phyloP scores from a whole-genome alignment of 441 rosid species.

The Aleurites moluccanus region DNA sequence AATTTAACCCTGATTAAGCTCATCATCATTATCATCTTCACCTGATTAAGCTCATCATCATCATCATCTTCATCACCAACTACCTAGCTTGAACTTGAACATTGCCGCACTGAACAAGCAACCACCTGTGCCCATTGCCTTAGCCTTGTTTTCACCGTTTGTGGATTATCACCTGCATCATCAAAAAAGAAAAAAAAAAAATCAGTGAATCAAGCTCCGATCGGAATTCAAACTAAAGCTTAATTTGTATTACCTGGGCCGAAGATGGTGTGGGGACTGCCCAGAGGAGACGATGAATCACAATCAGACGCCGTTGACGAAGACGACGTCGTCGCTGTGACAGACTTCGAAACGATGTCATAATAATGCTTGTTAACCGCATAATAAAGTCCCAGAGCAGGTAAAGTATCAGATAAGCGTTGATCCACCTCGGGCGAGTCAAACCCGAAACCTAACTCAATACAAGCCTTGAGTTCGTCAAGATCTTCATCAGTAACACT shows the following conservation, averaged over 20 bases:
- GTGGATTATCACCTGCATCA: conserved; percentile 61
- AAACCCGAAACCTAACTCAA: conserved; percentile 86
- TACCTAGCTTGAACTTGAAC: conserved; percentile 29
- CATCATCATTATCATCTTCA: no score
- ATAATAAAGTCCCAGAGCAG: conserved; percentile 74
- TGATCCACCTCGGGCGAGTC: conserved; percentile 71
- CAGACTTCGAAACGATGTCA: conserved; percentile 41
- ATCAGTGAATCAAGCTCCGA: no score
- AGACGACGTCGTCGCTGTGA: conserved; percentile 46
- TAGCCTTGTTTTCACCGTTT: conserved; percentile 67
- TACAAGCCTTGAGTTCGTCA: conserved; percentile 76
- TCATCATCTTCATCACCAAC: no score
- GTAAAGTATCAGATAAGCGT: conserved; percentile 64
- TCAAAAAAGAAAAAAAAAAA: conserved; percentile 8
- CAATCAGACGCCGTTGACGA: conserved; percentile 53
- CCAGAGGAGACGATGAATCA: conserved; percentile 41
- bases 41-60: neutral
- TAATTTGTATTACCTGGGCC: conserved; percentile 50
- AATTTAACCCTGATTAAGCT: neutral
- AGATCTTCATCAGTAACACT: conserved; percentile 86
- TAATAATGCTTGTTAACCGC: conserved; percentile 67
- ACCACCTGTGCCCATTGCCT: conserved; percentile 92
- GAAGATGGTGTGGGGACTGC: conserved; percentile 43
- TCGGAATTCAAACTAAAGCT: no score
- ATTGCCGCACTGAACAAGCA: conserved; percentile 78